Conservation (phyloP, 495 filamentous ascomycete genomes). For the Evernia prunastri region DNA sequence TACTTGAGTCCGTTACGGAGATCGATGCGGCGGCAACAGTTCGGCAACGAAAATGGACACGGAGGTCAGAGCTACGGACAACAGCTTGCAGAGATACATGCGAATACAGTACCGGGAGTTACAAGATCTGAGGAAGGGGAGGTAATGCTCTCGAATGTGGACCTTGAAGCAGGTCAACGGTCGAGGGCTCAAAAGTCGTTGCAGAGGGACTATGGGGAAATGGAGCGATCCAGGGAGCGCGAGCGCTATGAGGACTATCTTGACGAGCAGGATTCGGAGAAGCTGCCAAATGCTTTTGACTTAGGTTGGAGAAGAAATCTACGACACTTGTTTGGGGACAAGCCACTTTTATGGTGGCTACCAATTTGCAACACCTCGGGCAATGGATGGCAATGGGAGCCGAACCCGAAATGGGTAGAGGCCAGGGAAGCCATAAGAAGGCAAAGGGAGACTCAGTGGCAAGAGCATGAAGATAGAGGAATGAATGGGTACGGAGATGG, state of each 20-base stretch:
- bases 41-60: slow-evolving; percentile 46
- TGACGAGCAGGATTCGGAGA: slow-evolving; percentile 76
- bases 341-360: slow-evolving; percentile 64
- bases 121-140: slow-evolving; percentile 77
- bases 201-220: slow-evolving; percentile 57
- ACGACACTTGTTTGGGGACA: slow-evolving; percentile 72
- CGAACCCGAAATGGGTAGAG: slow-evolving; percentile 63
- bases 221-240: slow-evolving; percentile 64
- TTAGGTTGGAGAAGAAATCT: slow-evolving; percentile 76
- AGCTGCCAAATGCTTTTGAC: slow-evolving; percentile 88
- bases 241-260: slow-evolving; percentile 81
- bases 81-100: slow-evolving; percentile 73
- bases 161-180: slow-evolving; percentile 25
- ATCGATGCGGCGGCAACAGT: slow-evolving; percentile 55
- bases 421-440: slow-evolving; percentile 54
- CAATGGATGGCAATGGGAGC: slow-evolving; percentile 95
- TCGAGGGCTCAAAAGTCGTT: slow-evolving; percentile 42
- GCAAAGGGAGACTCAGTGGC: slow-evolving; percentile 52
- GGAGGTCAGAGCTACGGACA: slow-evolving; percentile 61
- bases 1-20: slow-evolving; percentile 76
- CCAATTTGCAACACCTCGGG: slow-evolving; percentile 78
- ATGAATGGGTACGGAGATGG: slow-evolving; percentile 6
- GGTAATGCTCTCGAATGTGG: slow-evolving; percentile 37
- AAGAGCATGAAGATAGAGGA: slow-evolving; percentile 30
- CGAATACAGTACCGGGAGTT: slow-evolving; percentile 73